A percentile compares a stretch with the other conserved stretches of the same genome.
Evolutionary conservation across 2,329 filamentous ascomycete genomes (phyloP).

Genomic region (Aotearoamyces nothofagi): DNA sequence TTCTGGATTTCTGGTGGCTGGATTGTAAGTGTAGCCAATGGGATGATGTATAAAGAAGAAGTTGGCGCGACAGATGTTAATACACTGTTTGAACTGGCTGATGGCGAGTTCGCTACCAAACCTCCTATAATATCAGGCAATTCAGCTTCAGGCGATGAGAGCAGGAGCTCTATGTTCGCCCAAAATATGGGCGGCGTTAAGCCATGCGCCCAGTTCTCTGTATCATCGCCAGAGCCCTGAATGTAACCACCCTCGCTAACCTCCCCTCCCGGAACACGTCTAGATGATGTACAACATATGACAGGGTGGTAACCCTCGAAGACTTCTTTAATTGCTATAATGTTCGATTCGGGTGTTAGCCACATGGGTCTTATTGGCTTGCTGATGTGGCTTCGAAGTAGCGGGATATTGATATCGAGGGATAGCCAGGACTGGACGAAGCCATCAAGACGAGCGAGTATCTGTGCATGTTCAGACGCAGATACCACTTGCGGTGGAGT

Average conservation of each 20-base stretch:
- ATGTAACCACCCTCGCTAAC: slow-evolving; percentile 64
- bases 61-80: slow-evolving; percentile 14
- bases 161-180: slow-evolving; percentile 44
- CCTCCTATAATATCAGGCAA: slow-evolving; percentile 32
- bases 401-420: slow-evolving; percentile 42
- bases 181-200: slow-evolving; percentile 73
- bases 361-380: slow-evolving; percentile 69
- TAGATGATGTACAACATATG: slow-evolving; percentile 75
- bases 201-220: slow-evolving; percentile 79
- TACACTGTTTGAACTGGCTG: neutral
- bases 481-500: slow-evolving; percentile 62
- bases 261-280: slow-evolving; percentile 53
- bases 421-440: slow-evolving; percentile 33
- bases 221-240: slow-evolving; percentile 89
- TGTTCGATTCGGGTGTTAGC: slow-evolving; percentile 55
- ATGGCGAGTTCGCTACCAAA: slow-evolving; percentile 22
- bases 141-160: slow-evolving; percentile 51
- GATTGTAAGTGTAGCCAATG: slow-evolving; percentile 6
- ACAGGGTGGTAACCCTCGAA: slow-evolving; percentile 53
- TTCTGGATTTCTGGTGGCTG: neutral
- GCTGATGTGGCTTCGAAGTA: slow-evolving; percentile 37
- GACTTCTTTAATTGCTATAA: slow-evolving; percentile 24
- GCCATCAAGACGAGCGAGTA: slow-evolving; percentile 35
- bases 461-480: slow-evolving; percentile 65
- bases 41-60: slow-evolving; percentile 12